Evolutionary conservation across 2,329 filamentous ascomycete genomes (phyloP), one percentile per base, ranked within the genome.

Genomic region (Elsinoe perseae): DNA sequence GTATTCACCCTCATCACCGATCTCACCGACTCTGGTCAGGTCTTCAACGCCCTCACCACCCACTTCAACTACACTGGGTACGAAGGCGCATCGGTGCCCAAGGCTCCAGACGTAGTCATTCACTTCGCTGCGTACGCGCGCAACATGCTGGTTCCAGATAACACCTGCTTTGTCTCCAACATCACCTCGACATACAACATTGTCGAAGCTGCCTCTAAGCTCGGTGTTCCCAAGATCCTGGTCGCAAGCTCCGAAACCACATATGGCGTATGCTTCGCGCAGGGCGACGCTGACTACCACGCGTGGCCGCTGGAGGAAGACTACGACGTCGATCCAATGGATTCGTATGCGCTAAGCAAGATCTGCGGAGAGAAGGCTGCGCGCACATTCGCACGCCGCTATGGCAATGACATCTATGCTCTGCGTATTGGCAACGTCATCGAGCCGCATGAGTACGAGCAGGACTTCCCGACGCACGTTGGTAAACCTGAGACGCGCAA

Each of bases 221-320:
- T 84, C 0, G 80, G 80, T 10, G 78, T 85, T 5, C 76, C 75
- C 61, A 85, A 85, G 63, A 78, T 85, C 62, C 73, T 85, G 63
- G 76, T 83, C 48, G 82, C 82, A 1, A 78, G 74, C 57, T 78
- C 74, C 18, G 79, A 83, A 62, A 82, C 80, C 0, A 79, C 77
- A 0, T 85, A 85, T 62, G 81, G 81, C 16, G 80, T 83, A 0
- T 81, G 78, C 60, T 84, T 81, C 61, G 76, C 78, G 0, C 79
- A 84, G 61, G 82, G 81, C 2, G 73, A 81, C 58, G 67, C 75
- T 4, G 76, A 80, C 28, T 84, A 78, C 62, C 72, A 77, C 16
- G 73, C 73, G 5, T 84, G 84, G 61, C 82, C 81, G 0, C 68
- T 84, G 0, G 75, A 80, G 21, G 82, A 85, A 64, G 74, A 79